Evolutionary conservation across 169 alveolate genomes (phyloP), one percentile per base, ranked within the genome.

Genomic region (Plasmodium cynomolgi): DNA sequence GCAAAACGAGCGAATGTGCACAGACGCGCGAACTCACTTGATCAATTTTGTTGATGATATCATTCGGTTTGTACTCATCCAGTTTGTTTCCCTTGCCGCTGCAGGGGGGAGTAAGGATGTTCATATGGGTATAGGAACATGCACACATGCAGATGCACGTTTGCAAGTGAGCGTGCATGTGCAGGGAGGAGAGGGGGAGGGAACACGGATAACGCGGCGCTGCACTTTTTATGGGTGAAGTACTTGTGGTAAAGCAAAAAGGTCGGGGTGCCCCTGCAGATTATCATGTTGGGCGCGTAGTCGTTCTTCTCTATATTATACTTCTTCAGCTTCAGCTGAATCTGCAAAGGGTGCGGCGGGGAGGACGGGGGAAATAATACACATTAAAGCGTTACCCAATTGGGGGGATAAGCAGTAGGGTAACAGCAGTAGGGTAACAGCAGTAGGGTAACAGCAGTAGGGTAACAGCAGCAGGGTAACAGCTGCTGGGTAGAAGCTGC

Each of bases 221-320:
- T 62, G 77, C n/a, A 8, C 26, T 17, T 8, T 17, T 83, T 58
- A 58, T 44, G 31, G 79, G 71, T 72, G 33, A 33, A 72, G 17
- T 86, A 86, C 93, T 86, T 77, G 86, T 75, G 84, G 81, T 86
- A 86, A 75, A 37, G 81, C 26, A 86, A 77, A 86, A 86, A 86
- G 47, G 93, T 86, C 3, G 93, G 93, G 26, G 93, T 86, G 33
- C 93, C 93, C 74, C 93, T 86, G 44, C 74, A 86, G 68, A 86
- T 26, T 33, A 86, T 86, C 93, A 86, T 86, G 71, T 86, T 86
- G 62, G 93, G 93, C 13, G 93, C 93, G 68, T 86, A 86, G 41
- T 86, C 93, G 72, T 86, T 86, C 33, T 86, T 86, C 93, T 86
- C 93, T 54, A 86, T 77, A 37, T 86, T 86, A 58, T 86, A 86